phyloP scores from a whole-genome alignment of 176 grass and related monocot genomes.

The Chrysopogon serrulatus region DNA sequence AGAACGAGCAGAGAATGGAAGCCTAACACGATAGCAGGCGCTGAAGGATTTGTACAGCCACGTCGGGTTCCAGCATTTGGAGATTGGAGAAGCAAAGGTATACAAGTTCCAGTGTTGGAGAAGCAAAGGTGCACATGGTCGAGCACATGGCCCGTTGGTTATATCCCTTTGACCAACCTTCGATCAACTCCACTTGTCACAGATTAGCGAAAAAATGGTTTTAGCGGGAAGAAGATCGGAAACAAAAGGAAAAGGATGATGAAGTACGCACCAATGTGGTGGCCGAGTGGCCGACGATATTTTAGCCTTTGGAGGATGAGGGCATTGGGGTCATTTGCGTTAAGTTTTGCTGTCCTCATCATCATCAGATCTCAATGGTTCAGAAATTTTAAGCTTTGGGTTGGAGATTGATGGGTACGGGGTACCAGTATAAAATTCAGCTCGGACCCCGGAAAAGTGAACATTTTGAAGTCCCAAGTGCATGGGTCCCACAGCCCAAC shows the following conservation, averaged over 20 bases:
- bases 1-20: background rate
- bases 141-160: background rate
- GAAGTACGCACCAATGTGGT: background rate
- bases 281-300: background rate
- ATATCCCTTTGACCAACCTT: background rate
- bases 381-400: too few relatives aligned
- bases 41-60: background rate
- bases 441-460: too few relatives aligned
- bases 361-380: too few relatives aligned
- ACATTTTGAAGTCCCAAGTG: background rate
- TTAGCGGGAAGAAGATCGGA: background rate
- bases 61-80: too few relatives aligned
- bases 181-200: background rate
- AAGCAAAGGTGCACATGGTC: background rate
- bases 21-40: background rate
- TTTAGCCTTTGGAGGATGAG: too few relatives aligned
- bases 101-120: background rate
- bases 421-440: too few relatives aligned
- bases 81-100: too few relatives aligned
- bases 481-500: background rate
- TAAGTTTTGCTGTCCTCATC: too few relatives aligned
- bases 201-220: background rate
- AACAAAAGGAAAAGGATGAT: background rate
- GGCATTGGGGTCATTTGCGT: background rate
- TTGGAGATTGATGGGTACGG: too few relatives aligned